These are phyloP conservation scores for Peronospora tabacina DNA, from an alignment of 352 stramenopile species.

Conservation along the genomic window DNA sequence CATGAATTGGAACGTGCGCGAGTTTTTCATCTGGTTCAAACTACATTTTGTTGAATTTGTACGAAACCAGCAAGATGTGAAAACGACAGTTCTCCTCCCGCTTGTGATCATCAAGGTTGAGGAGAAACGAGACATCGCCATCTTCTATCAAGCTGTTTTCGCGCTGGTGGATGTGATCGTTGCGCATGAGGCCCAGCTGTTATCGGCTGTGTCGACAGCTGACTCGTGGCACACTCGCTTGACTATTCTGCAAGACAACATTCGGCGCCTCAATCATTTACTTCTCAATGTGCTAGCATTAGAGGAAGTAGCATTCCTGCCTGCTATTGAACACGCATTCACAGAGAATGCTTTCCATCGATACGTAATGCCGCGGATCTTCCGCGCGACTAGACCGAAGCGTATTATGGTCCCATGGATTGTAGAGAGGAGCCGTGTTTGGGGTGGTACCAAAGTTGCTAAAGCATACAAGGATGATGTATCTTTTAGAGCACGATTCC, in stretches of 20 bases:
- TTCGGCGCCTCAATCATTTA: slow-evolving; percentile 63
- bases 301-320: slow-evolving; percentile 57
- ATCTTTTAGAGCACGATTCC: slow-evolving; percentile 61
- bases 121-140: slow-evolving; percentile 55
- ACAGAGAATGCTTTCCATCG: slow-evolving; percentile 59
- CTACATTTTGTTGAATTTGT: slow-evolving; percentile 76
- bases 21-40: slow-evolving; percentile 81
- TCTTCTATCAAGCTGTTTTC: slow-evolving; percentile 58
- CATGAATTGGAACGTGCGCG: slow-evolving; percentile 45
- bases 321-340: slow-evolving; percentile 56
- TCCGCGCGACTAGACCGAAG: slow-evolving; percentile 56
- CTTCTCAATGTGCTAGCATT: slow-evolving; percentile 57
- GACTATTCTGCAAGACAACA: slow-evolving; percentile 50
- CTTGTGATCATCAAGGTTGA: slow-evolving; percentile 52
- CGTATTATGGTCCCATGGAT: slow-evolving; percentile 75
- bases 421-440: slow-evolving; percentile 63
- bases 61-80: slow-evolving; percentile 60
- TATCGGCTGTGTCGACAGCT: slow-evolving; percentile 39
- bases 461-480: slow-evolving; percentile 65
- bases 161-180: slow-evolving; percentile 51
- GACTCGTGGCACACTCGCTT: slow-evolving; percentile 42
- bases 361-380: slow-evolving; percentile 71
- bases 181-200: slow-evolving; percentile 48
- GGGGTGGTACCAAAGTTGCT: slow-evolving; percentile 51
- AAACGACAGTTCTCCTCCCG: slow-evolving; percentile 53